Evolutionary conservation across 768 basidiomycete genomes (phyloP).

Genomic region (Cystoderma amianthinum): DNA sequence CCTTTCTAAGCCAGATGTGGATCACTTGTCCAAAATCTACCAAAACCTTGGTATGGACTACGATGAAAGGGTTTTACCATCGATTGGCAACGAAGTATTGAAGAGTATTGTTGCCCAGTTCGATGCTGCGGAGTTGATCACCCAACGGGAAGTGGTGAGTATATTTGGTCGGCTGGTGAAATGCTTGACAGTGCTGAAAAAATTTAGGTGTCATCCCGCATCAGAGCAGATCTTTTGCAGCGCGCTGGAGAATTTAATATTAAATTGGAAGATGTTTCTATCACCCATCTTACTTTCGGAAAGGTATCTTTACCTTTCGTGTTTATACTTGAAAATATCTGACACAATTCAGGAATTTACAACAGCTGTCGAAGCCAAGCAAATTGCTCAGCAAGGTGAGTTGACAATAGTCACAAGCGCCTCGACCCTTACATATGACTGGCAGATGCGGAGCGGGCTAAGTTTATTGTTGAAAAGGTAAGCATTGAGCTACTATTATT

Average conservation of each 20-base stretch:
- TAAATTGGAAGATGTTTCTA: slow-evolving; percentile 93
- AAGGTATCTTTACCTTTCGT: slow-evolving; percentile 40
- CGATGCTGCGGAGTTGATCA: slow-evolving; percentile 94
- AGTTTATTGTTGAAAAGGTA: slow-evolving; percentile 98
- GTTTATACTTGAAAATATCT: slow-evolving; percentile 4
- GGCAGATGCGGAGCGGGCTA: slow-evolving; percentile 94
- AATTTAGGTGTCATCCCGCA: slow-evolving; percentile 77
- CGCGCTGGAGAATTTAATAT: slow-evolving; percentile 97
- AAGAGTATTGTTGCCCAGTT: slow-evolving; percentile 99
- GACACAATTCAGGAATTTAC: slow-evolving; percentile 90
- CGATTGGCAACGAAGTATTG: slow-evolving; percentile 96
- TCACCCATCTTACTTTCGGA: slow-evolving; percentile 86
- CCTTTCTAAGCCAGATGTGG: slow-evolving; percentile 85
- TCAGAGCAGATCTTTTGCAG: slow-evolving; percentile 86
- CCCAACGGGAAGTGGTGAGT: slow-evolving; percentile 93
- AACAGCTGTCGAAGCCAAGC: slow-evolving; percentile 99
- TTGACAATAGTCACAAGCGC: not conserved
- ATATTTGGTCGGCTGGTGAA: not conserved
- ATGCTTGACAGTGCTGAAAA: too few relatives aligned
- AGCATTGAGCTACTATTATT: slow-evolving; percentile 1
- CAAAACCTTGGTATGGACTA: slow-evolving; percentile 93
- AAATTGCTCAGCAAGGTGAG: slow-evolving; percentile 96
- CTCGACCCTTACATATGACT: slow-evolving; percentile 5
- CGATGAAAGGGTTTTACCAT: slow-evolving; percentile 95
- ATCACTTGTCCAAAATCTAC: slow-evolving; percentile 89